A percentile compares a stretch with the other conserved stretches of the same genome.
Evolutionary conservation across 2,329 filamentous ascomycete species (phyloP).

Genomic region (Aspergillus hiratsukae): DNA sequence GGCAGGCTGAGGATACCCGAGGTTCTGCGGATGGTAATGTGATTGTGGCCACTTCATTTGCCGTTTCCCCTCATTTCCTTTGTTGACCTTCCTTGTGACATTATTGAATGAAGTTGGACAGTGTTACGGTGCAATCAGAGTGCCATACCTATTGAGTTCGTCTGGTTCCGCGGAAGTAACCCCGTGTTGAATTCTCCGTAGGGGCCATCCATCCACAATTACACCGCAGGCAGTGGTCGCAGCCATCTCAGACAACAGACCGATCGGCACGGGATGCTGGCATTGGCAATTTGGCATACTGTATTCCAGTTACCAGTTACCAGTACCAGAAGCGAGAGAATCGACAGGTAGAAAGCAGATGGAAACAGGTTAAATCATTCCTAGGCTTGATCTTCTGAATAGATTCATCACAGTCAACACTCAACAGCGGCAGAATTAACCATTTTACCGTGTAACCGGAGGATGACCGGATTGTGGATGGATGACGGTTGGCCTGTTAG

Average conservation of each 20-base stretch:
- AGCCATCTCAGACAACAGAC: background rate
- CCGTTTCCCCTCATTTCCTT: conserved; percentile 10
- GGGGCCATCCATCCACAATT: background rate
- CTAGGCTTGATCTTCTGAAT: too few relatives aligned
- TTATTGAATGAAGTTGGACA: background rate
- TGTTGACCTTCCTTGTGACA: background rate
- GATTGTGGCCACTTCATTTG: conserved; percentile 7
- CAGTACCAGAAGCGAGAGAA: background rate
- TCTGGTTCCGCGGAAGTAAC: background rate
- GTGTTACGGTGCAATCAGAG: background rate
- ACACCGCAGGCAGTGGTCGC: background rate
- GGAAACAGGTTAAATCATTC: background rate
- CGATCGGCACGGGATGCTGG: background rate
- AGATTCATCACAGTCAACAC: too few relatives aligned
- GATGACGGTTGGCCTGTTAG: conserved; percentile 8
- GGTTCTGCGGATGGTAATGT: conserved; percentile 9
- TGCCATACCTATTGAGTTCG: too few relatives aligned
- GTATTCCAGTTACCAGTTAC: background rate
- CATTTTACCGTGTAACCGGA: background rate
- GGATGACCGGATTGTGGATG: conserved; percentile 6
- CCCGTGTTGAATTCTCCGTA: background rate
- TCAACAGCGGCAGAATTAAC: background rate
- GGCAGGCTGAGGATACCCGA: conserved; percentile 9
- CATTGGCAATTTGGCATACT: background rate
- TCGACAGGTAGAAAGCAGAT: background rate